Evolutionary conservation across 2,329 filamentous ascomycete species (phyloP).

Genomic region (Eurotiales sp.): DNA sequence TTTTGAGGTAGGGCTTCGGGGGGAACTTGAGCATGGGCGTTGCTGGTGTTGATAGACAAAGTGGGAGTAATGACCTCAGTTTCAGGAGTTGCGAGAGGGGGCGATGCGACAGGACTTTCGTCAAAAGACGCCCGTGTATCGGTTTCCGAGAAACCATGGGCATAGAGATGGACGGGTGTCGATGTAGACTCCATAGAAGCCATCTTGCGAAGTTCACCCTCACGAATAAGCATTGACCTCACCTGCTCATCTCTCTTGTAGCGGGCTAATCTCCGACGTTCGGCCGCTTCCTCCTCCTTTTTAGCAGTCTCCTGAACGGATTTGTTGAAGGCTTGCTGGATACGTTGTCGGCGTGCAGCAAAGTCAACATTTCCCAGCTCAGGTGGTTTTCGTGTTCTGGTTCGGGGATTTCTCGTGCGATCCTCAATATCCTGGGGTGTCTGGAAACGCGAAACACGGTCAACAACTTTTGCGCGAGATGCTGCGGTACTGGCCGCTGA

Average conservation of each 20-base stretch:
- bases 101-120: not conserved
- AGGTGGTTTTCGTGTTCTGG: slow-evolving; percentile 47
- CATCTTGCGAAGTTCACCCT: slow-evolving; percentile 20
- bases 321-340: slow-evolving; percentile 79
- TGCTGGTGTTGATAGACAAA: slow-evolving; percentile 7
- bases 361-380: slow-evolving; percentile 77
- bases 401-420: slow-evolving; percentile 29
- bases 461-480: slow-evolving; percentile 63
- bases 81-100: not conserved
- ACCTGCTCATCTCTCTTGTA: slow-evolving; percentile 50
- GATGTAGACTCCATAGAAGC: slow-evolving; percentile 15
- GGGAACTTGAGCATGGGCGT: not conserved
- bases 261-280: slow-evolving; percentile 41
- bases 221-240: slow-evolving; percentile 25
- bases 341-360: slow-evolving; percentile 73
- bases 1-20: not conserved
- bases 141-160: not conserved
- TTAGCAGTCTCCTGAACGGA: slow-evolving; percentile 66
- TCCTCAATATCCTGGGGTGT: slow-evolving; percentile 30
- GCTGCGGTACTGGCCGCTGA: slow-evolving; percentile 69
- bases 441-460: slow-evolving; percentile 49
- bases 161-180: slow-evolving; percentile 5
- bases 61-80: not conserved
- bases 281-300: slow-evolving; percentile 57
- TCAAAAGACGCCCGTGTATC: not conserved